These are phyloP conservation scores for Clonostachys byssicola DNA, from an alignment of 2,329 filamentous ascomycete genomes.

Conservation along the genomic window DNA sequence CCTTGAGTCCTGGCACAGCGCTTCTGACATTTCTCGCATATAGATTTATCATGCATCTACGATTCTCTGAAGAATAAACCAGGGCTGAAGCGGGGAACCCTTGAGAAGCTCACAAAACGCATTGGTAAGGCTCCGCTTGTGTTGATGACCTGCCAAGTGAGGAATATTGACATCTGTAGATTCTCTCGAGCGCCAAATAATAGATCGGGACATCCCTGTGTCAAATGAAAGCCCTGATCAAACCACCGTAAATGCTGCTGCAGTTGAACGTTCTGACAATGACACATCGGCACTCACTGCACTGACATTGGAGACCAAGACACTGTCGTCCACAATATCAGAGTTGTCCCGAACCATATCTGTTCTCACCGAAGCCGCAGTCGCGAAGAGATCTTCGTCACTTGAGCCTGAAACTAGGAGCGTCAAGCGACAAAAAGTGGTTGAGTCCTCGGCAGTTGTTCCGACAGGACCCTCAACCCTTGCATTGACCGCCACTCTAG, in stretches of 20 bases:
- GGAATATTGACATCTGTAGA: neutral
- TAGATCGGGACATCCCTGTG: no score
- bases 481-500: constrained; percentile 14
- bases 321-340: no score
- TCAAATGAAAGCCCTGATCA: no score
- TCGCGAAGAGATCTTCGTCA: no score
- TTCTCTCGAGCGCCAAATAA: neutral
- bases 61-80: constrained; percentile 14
- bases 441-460: constrained; percentile 7
- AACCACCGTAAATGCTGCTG: no score
- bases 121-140: constrained; percentile 6
- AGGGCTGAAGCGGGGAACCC: constrained; percentile 12
- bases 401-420: constrained; percentile 8
- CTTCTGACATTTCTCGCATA: no score
- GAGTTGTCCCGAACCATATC: no score
- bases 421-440: constrained; percentile 12
- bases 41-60: constrained; percentile 12
- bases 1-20: neutral
- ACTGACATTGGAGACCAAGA: no score
- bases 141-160: no score
- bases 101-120: constrained; percentile 11
- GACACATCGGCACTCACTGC: no score
- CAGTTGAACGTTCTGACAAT: no score
- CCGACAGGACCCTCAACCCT: constrained; percentile 10
- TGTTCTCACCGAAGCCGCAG: no score